Conservation (phyloP, 495 filamentous ascomycete species). For the Niebla homalea region DNA sequence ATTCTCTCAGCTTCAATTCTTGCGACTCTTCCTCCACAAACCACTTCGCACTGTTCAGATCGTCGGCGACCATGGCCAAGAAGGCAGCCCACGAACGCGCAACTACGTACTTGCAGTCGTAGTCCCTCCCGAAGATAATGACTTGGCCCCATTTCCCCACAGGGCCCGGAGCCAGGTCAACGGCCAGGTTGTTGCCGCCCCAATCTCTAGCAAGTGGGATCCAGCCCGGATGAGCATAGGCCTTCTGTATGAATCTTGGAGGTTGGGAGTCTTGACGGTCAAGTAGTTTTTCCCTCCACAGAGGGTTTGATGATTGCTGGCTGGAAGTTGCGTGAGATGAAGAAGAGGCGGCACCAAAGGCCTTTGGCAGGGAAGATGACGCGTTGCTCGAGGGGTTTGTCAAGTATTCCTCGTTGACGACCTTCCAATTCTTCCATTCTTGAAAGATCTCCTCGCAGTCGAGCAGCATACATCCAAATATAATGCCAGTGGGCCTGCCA, state of each 20-base stretch:
- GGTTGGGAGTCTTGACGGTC: conserved; percentile 82
- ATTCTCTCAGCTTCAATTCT: conserved; percentile 84
- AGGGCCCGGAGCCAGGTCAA: conserved; percentile 87
- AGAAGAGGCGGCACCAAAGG: conserved; percentile 48
- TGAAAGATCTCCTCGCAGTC: conserved; percentile 98
- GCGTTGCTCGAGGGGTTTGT: conserved; percentile 39
- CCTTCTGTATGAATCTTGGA: conserved; percentile 72
- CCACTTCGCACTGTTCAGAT: conserved; percentile 73
- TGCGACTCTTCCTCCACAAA: conserved; percentile 81
- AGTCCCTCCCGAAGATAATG: conserved; percentile 92
- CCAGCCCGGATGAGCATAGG: conserved; percentile 90
- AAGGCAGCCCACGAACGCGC: conserved; percentile 86
- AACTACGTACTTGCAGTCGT: conserved; percentile 95
- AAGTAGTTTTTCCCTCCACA: conserved; percentile 78
- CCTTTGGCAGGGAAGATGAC: conserved; percentile 49
- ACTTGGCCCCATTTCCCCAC: conserved; percentile 89
- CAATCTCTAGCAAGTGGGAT: conserved; percentile 94
- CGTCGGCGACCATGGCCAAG: conserved; percentile 76
- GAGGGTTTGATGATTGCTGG: conserved; percentile 38
- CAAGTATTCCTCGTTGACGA: conserved; percentile 81
- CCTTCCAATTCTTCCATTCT: conserved; percentile 94
- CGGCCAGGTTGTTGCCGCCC: conserved; percentile 93
- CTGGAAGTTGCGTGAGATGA: conserved; percentile 37
- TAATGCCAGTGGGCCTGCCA: conserved; percentile 77
- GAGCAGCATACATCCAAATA: conserved; percentile 88